Evolutionary conservation across 345 rosid species (phyloP), one percentile per base, ranked within the genome.

Genomic region (Psidium guajava): DNA sequence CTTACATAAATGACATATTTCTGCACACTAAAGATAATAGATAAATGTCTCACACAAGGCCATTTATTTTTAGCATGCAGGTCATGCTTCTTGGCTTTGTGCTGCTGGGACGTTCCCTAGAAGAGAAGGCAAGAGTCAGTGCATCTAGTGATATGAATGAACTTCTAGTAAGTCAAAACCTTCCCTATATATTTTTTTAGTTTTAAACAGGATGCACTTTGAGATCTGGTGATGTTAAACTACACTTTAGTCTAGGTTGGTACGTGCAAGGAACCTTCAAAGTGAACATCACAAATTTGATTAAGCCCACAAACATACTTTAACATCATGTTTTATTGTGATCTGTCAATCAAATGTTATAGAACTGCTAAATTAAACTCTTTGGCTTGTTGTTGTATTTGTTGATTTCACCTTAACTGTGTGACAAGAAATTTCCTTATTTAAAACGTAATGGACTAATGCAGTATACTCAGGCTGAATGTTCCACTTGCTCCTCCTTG

Each of bases 11-110:
- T 84, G 18, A 15, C 51, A 82, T 40, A 69, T 42, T 54, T 13
- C 54, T 51, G 40, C 24, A 0, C 49, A 53, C 8, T 0, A 20
- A 18, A 69, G 47, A 69, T 21, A 69, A 69, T 36, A 69, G 47
- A n/a, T 75, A 54, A n/a, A 27, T 40, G 80, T 90, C 92, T 93
- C 90, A 92, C 85, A 87, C 88, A 88, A 88, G 84, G 86, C 89
- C 87, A 91, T 84, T 89, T 83, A 88, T 64, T 93, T 91, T 92
- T 94, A 95, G 95, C 54, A 90, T 92, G 95, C 97, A 97, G 98
- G 98, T 97, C 90, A 95, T 97, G 99, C 98, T 97, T 93, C 99
- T 95, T 90, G 98, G 99, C 56, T 95, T 95, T 84, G 98, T 97
- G 85, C 97, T 95, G 57, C 93, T 97, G 55, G 99, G 99, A 85